phyloP scores from a whole-genome alignment of 2,329 filamentous ascomycete genomes.

The Fusarium austroafricanum region DNA sequence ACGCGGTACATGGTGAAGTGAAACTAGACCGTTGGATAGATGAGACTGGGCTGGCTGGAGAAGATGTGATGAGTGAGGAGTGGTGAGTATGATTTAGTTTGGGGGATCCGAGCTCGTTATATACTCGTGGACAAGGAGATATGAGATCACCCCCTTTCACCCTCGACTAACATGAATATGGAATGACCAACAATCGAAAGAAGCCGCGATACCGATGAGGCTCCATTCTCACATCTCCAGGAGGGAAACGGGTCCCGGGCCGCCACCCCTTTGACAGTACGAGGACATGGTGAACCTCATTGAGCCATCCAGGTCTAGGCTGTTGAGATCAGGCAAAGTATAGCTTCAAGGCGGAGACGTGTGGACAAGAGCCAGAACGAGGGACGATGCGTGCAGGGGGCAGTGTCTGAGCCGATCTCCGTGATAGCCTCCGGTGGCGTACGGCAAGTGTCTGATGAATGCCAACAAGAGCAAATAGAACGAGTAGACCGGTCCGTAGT shows the following conservation, averaged over 20 bases:
- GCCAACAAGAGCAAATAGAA: constrained; percentile 1
- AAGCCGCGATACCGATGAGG: constrained; percentile 26
- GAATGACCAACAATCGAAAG: constrained; percentile 3
- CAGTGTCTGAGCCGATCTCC: constrained; percentile 17
- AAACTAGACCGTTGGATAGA: constrained; percentile 22
- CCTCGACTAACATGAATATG: background rate
- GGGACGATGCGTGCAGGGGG: constrained; percentile 8
- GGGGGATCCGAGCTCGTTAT: constrained; percentile 31
- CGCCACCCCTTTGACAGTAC: constrained; percentile 20
- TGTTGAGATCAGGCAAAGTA: constrained; percentile 8
- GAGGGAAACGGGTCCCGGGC: constrained; percentile 29
- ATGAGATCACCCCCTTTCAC: background rate
- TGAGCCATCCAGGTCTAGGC: constrained; percentile 1
- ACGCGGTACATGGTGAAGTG: constrained; percentile 47
- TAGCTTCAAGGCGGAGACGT: constrained; percentile 4
- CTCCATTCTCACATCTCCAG: constrained; percentile 11
- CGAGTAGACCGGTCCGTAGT: constrained; percentile 32
- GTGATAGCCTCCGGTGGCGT: constrained; percentile 15
- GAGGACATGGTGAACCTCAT: background rate
- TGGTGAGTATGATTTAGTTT: constrained; percentile 18
- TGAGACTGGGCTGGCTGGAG: constrained; percentile 21
- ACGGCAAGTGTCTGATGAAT: constrained; percentile 4
- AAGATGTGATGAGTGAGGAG: constrained; percentile 21
- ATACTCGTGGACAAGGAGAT: constrained; percentile 12
- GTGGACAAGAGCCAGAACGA: constrained; percentile 6